Evolutionary conservation across 202 grass and related monocot species (phyloP), one percentile per base, ranked within the genome.

Genomic region (Zoysia matrella): DNA sequence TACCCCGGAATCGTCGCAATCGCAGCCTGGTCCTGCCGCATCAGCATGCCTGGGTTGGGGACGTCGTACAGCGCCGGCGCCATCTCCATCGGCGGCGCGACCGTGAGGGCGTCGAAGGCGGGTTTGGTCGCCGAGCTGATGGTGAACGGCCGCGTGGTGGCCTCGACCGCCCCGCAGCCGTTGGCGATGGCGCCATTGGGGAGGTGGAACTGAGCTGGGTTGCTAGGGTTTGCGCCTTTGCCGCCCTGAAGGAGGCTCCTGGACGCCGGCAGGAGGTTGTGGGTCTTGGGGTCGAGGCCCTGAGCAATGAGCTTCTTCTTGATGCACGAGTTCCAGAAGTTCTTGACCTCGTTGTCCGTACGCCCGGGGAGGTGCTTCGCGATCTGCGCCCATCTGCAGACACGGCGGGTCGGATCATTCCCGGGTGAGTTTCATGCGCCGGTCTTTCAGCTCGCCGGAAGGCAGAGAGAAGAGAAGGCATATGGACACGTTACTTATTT

Each of bases 321-420:
- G 85, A 99, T 96, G 89, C 91, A 99, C 14, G 96, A 94, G 75
- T 99, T 99, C 96, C 96, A 99, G 18, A 99, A 96, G 76, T 99
- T 99, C 87, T 99, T 99, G 30, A 99, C 96, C 81, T 99, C 96
- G 71, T 99, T 99, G 80, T 99, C 96, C 53, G 96, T 99, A 75
- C 96, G 89, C 44, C 96, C 96, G 0, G 96, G 93, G 1, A 99
- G 89, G 81, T 99, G 96, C 80, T 99, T 99, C 1, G 96, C 93
- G 65, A 99, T 99, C 87, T 99, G 96, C 11, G 96, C 93, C 96
- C 96, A 99, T 36, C 93, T 98, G 74, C 63, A 4, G 39, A 5
- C 8, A 4, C 67, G 51, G 65, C n/a, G 49, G 12, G 7, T 4
- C 64, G 40, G 40, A 11, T 58, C 8, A 0, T 40, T 4, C 51